Evolutionary conservation across 2,329 filamentous ascomycete genomes (phyloP).

Genomic region (Pseudomassariella vexata): DNA sequence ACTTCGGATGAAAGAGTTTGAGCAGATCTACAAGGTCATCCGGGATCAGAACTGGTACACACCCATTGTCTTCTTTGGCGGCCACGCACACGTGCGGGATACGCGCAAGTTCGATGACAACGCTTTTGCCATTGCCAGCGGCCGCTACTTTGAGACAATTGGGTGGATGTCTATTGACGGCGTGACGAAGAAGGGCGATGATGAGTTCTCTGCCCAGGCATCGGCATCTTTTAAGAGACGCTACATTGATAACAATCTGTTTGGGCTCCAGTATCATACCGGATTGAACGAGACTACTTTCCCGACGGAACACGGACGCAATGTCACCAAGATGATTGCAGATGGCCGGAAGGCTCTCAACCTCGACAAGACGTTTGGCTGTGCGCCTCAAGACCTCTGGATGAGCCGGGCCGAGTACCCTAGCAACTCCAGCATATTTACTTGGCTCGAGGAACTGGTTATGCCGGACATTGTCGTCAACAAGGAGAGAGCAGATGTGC

Average conservation of each 20-base stretch:
- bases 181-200: conserved; percentile 30
- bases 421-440: conserved; percentile 68
- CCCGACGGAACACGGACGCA: conserved; percentile 66
- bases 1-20: conserved; percentile 73
- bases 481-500: conserved; percentile 49
- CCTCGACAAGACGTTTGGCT: conserved; percentile 74
- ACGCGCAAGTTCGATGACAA: conserved; percentile 73
- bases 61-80: conserved; percentile 88
- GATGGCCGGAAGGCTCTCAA: conserved; percentile 63
- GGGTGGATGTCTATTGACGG: conserved; percentile 87
- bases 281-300: conserved; percentile 68
- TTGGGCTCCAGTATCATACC: conserved; percentile 77
- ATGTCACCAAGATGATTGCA: conserved; percentile 65
- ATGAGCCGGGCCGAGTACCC: conserved; percentile 74
- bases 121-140: conserved; percentile 76
- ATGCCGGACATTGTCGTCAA: conserved; percentile 62
- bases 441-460: conserved; percentile 71
- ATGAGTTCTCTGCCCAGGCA: conserved; percentile 23
- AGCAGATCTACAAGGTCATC: conserved; percentile 71
- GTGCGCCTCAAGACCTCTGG: conserved; percentile 76
- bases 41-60: conserved; percentile 70
- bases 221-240: conserved; percentile 62
- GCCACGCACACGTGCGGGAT: conserved; percentile 85
- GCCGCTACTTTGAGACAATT: conserved; percentile 90
- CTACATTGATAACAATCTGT: conserved; percentile 93